phyloP scores from a whole-genome alignment of 164 flowering plant species.

The Vitis rupestris region DNA sequence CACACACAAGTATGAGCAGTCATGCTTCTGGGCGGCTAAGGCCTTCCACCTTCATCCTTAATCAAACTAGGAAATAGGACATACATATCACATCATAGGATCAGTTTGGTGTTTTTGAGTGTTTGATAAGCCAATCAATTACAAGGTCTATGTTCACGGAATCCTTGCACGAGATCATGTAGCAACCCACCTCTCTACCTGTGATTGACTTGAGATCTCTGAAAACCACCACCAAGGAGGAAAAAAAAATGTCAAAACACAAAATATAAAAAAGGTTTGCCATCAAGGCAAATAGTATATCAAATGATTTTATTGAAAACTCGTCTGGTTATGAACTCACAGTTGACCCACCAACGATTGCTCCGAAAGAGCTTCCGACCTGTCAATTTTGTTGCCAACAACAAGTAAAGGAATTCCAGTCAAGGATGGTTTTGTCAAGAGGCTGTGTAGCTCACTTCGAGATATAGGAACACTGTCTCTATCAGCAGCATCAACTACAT shows the following conservation, averaged over 20 bases:
- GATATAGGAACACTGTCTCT: conserved; percentile 82
- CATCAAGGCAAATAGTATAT: not conserved
- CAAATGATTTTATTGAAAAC: not conserved
- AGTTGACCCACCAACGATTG: conserved; percentile 88
- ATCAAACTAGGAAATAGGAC: not conserved
- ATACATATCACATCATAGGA: not conserved
- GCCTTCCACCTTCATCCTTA: not conserved
- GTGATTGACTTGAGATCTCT: conserved; percentile 64
- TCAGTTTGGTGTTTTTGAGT: conserved; percentile 69
- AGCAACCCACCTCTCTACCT: conserved; percentile 84
- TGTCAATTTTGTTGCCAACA: conserved; percentile 89
- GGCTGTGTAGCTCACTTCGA: conserved; percentile 74
- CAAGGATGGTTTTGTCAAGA: conserved; percentile 71
- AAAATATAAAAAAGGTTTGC: not conserved
- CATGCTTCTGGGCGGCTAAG: not conserved
- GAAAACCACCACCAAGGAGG: conserved; percentile 8
- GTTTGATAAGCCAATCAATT: conserved; percentile 87
- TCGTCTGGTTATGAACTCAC: conserved; percentile 40
- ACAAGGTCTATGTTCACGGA: conserved; percentile 73
- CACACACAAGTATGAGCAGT: not conserved
- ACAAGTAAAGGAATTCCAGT: conserved; percentile 77
- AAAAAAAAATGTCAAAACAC: not conserved
- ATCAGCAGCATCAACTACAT: conserved; percentile 95
- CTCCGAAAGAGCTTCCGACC: conserved; percentile 85
- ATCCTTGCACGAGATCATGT: conserved; percentile 91